Base-by-base conservation (phyloP, 306 rosid genomes). In the Trifolium dubium region DNA sequence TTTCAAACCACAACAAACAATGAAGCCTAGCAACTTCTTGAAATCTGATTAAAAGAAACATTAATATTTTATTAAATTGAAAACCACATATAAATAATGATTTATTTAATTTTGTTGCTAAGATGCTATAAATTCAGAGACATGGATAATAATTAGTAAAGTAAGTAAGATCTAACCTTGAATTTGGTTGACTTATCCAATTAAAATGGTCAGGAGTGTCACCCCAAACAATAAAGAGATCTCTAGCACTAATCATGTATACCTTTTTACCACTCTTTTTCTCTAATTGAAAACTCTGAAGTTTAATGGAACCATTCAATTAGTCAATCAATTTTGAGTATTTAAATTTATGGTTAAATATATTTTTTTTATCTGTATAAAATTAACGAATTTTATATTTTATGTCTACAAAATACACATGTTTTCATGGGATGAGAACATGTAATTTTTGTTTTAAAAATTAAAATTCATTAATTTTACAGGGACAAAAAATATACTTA, bases 1-100 rank as follows among this genome's bases (percentile, higher is more conserved):
- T 82, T 73, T 86, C 92, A 51, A 92, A 79, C 92, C 92, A 89
- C 15, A 91, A 89, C 54, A 92, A 92, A 2, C 15, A 2, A 10
- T 9, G 11, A 40, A 92, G 93, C 78, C 69, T 74, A 2, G 86
- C 97, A 55, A 86, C 84, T 80, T 89, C 91, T 8, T 60, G 77
- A 71, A 92, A 92, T 85, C 96, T 89, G 81, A 50, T 69, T 13
- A 46, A 19, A 53, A 51, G 6, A 6, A 6, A 37, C 40, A 37
- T 37, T 37, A 37, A 6, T 37, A 37, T 37, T 35, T 35, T 35
- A 6, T 37, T 37, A 7, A 9, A 37, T 37, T 7, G 9, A 6
- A 37, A 37, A 37, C 6, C 10, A 23, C 40, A 6, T 6, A 37
- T 37, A 6, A 23, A 23, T 0, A 23, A 23, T 23, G 23, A 23